Conservation (phyloP, 164 flowering plant species). For the Berberis vulgaris region DNA sequence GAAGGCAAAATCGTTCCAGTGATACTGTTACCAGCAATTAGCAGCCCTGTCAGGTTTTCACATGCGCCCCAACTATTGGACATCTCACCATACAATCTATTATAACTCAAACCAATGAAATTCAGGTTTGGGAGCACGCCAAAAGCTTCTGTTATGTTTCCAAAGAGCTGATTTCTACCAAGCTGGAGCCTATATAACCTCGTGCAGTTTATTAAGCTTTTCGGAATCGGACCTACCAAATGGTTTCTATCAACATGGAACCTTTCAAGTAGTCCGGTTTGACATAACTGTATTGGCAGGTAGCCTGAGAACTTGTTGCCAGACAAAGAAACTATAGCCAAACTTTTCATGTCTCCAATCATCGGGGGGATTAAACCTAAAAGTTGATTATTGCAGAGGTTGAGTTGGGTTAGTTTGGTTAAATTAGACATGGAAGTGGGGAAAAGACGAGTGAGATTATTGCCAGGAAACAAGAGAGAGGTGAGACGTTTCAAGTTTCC, state of each 20-base stretch:
- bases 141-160: not conserved
- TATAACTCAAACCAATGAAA: not conserved
- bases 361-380: not conserved
- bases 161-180: not conserved
- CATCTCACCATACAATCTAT: conserved; percentile 6
- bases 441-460: conserved; percentile 3
- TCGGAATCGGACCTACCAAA: conserved; percentile 7
- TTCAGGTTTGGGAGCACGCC: not conserved
- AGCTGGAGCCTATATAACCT: not conserved
- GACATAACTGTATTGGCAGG: conserved; percentile 4
- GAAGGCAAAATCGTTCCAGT: not conserved
- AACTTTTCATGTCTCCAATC: not conserved
- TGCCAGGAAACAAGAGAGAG: not conserved
- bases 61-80: not conserved
- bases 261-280: not conserved
- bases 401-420: not conserved
- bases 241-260: not conserved
- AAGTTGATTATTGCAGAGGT: not conserved
- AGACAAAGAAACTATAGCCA: not conserved
- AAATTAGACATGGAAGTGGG: not conserved
- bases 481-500: not conserved
- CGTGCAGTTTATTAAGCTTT: conserved; percentile 1
- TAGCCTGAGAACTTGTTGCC: not conserved
- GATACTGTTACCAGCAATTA: not conserved
- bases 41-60: not conserved